phyloP scores from a whole-genome alignment of 2,329 filamentous ascomycete species.

The Verticillium dahliae region DNA sequence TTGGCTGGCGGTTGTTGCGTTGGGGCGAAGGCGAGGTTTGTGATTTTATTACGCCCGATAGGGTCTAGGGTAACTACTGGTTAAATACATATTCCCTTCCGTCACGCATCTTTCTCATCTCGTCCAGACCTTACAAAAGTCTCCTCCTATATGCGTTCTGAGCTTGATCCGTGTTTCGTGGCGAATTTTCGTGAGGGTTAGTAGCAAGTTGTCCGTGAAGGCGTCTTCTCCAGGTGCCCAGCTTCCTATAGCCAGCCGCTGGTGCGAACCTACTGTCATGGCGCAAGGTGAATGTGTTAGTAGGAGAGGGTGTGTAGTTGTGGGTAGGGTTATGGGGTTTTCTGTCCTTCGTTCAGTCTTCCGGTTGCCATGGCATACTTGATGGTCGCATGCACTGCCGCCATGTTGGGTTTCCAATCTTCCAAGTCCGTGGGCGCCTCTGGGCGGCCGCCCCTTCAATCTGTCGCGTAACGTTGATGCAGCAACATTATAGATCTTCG shows the following conservation, averaged over 20 bases:
- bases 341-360: conserved; percentile 8
- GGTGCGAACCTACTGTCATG: not conserved
- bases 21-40: too few relatives aligned
- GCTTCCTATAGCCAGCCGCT: conserved; percentile 1
- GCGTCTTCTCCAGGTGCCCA: conserved; percentile 1
- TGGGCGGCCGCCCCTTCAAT: too few relatives aligned
- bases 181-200: not conserved
- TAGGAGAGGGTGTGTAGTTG: not conserved
- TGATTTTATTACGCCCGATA: not conserved
- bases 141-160: not conserved
- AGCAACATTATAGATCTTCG: too few relatives aligned
- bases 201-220: conserved; percentile 1
- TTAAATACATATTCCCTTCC: not conserved
- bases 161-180: not conserved
- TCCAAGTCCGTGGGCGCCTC: conserved; percentile 8
- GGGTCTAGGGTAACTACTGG: not conserved
- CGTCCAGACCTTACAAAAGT: not conserved
- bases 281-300: not conserved
- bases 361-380: conserved; percentile 20
- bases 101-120: not conserved
- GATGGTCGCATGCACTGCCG: conserved; percentile 20
- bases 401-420: conserved; percentile 20
- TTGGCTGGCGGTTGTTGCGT: too few relatives aligned
- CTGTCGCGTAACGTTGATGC: too few relatives aligned
- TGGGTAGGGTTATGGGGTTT: not conserved